A percentile compares a stretch with the other conserved stretches of the same genome.
phyloP scores from a whole-genome alignment of 192 early-diverging fungal species.

The Thamnidium elegans region DNA sequence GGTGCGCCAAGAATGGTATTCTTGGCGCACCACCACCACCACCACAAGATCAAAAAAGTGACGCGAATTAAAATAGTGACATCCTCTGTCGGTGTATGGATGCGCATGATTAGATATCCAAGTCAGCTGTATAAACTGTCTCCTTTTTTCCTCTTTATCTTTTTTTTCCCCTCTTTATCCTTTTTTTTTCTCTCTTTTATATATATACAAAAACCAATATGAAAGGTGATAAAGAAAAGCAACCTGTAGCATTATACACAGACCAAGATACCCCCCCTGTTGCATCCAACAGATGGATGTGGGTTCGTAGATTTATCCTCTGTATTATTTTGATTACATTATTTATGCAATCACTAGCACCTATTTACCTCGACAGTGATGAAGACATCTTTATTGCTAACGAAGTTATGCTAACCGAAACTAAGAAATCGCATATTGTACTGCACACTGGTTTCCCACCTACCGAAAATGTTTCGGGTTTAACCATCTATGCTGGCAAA shows the following conservation, averaged over 20 bases:
- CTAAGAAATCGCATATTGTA: background rate
- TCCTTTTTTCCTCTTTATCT: background rate
- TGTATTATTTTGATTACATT: background rate
- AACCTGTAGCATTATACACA: background rate
- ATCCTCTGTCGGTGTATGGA: no score
- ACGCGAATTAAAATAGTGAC: no score
- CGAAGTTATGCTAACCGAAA: no score
- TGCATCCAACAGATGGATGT: constrained; percentile 1
- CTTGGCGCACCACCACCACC: no score
- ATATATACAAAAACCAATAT: no score
- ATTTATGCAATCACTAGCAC: constrained; percentile 1
- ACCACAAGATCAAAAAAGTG: no score
- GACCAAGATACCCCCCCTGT: background rate
- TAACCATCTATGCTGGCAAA: background rate
- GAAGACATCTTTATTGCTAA: background rate
- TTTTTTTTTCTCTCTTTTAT: background rate
- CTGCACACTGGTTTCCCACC: constrained; percentile 24
- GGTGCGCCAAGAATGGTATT: no score
- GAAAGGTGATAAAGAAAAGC: background rate
- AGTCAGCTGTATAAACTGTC: background rate
- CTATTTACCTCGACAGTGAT: background rate
- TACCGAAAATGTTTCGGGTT: constrained; percentile 10
- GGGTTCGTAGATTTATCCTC: constrained; percentile 14
- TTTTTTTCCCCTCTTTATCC: background rate
- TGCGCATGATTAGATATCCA: no score